phyloP scores from a whole-genome alignment of 2,329 filamentous ascomycete genomes.

The Fusarium tricinctum region DNA sequence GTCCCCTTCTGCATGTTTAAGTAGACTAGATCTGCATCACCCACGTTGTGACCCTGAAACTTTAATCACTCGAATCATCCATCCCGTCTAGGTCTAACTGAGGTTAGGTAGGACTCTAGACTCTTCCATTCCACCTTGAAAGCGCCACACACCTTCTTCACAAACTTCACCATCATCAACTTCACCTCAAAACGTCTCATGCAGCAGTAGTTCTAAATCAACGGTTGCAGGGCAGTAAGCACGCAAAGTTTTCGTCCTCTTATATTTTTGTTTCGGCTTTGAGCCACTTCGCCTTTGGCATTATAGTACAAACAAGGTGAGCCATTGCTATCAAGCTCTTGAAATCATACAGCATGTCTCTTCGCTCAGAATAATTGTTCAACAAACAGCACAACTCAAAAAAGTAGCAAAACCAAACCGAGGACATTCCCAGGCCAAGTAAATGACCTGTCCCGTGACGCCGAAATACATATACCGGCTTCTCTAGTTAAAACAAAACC shows the following conservation, averaged over 20 bases:
- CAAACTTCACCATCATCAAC: not conserved
- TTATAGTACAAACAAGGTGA: constrained; percentile 39
- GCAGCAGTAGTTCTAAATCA: no score
- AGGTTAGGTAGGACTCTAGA: no score
- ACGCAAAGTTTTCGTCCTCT: constrained; percentile 22
- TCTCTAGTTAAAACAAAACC: constrained; percentile 44
- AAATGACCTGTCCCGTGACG: constrained; percentile 31
- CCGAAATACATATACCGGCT: constrained; percentile 38
- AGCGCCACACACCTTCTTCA: no score
- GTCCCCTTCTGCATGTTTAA: not conserved
- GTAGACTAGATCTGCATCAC: not conserved
- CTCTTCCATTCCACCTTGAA: no score
- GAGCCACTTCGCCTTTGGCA: constrained; percentile 14
- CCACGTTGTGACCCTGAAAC: not conserved
- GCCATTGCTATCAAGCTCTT: constrained; percentile 6
- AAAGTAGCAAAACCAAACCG: constrained; percentile 14
- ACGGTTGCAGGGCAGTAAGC: not conserved
- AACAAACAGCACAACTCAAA: constrained; percentile 19
- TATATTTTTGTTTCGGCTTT: constrained; percentile 14
- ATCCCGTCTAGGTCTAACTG: no score
- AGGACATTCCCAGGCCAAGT: constrained; percentile 24
- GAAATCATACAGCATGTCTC: constrained; percentile 42
- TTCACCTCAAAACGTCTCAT: not conserved
- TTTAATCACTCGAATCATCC: constrained; percentile 6
- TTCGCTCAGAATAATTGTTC: constrained; percentile 20